Evolutionary conservation across 139 green algal species (phyloP), one percentile per base, ranked within the genome.

Genomic region (Micractinium sp.): DNA sequence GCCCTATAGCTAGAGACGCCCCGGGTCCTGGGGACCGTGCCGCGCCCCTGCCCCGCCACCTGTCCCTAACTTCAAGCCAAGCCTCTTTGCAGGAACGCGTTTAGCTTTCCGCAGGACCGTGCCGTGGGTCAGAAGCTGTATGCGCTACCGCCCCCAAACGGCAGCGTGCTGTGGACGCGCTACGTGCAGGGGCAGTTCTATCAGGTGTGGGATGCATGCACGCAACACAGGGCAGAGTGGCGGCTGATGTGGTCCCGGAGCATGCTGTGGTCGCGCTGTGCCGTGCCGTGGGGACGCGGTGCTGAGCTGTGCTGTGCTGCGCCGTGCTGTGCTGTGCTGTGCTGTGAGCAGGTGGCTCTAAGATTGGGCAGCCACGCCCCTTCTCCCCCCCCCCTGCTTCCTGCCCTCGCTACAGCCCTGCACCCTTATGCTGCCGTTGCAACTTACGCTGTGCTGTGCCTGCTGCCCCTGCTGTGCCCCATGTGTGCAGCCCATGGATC

Each of bases 91-190:
- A 56, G 47, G 47, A 56, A 71, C 63, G 63, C 63, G 5, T 27
- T 18, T 15, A 16, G 20, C 79, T 73, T n/a, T 13, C 79, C 85
- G 5, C 85, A 88, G 53, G 85, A 88, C 47, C 85, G 85, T 0
- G 85, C 73, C 20, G 74, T 73, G 0, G 71, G 71, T 0, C 82
- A 88, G 71, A 88, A 88, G 53, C 66, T 88, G n/a, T 79, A 67
- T 4, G 47, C 74, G 0, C 47, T 88, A 41, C 71, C 85, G 3
- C 25, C 33, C 23, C 85, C 85, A 31, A 71, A 88, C n/a, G 41
- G 27, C 85, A 60, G 47, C 23, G 71, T 88, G n/a, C 36, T 79
- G 41, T 83, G 53, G 73, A 66, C 41, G 12, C 75, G 39, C 4
- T 73, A 60, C 9, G 73, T 83, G n/a, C 85, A 88, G 0, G 85